Conservation (phyloP, 805 yeast species). For the baker's yeast (Saccharomyces cerevisiae) region DNA sequence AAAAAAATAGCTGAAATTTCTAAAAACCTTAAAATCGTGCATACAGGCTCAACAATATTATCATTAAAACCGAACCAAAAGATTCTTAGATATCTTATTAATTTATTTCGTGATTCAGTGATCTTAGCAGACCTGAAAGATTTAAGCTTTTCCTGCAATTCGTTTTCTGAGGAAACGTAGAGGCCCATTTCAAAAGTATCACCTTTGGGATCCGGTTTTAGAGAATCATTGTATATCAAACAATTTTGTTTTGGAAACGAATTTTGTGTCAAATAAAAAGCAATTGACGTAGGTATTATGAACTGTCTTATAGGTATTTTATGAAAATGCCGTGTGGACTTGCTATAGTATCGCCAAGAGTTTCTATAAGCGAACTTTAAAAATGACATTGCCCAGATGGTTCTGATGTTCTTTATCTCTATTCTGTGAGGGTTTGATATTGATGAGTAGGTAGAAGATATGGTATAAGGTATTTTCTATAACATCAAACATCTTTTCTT, state of each 20-base stretch:
- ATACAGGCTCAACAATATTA: constrained; percentile 57
- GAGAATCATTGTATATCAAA: constrained; percentile 9
- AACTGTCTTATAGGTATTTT: constrained; percentile 1
- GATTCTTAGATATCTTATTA: constrained; percentile 30
- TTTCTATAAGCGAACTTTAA: constrained; percentile 3
- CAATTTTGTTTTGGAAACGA: not conserved
- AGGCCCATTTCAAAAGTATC: constrained; percentile 68
- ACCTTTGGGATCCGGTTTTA: constrained; percentile 37
- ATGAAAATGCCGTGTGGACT: not conserved
- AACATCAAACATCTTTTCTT: not conserved
- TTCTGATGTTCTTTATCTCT: not conserved
- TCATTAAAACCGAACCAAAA: constrained; percentile 43
- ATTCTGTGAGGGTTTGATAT: not conserved
- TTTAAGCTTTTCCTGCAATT: constrained; percentile 33
- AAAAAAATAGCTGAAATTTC: constrained; percentile 59
- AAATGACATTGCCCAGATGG: not conserved
- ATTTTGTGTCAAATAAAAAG: not conserved
- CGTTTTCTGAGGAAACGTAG: constrained; percentile 50
- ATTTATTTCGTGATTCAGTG: not conserved
- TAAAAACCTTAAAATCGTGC: constrained; percentile 59
- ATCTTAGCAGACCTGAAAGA: constrained; percentile 11
- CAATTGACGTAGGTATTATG: not conserved
- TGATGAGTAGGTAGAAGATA: too few relatives aligned
- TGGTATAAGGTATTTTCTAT: not conserved
- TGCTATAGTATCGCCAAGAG: constrained; percentile 7